Conservation (phyloP, 192 early-diverging fungal genomes). For the Backusella westeae region DNA sequence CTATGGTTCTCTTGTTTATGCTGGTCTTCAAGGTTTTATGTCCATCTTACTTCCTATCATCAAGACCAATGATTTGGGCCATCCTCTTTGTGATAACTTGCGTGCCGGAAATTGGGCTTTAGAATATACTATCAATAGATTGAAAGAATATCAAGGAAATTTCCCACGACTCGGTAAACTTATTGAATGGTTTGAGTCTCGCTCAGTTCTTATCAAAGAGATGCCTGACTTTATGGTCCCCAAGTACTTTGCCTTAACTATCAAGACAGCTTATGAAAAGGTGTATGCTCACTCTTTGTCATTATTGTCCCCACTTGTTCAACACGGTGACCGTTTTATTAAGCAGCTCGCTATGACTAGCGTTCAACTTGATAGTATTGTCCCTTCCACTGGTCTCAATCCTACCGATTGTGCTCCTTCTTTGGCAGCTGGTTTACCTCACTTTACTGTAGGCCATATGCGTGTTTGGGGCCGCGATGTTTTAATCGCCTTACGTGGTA, state of each 20-base stretch:
- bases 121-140: constrained; percentile 80
- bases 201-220: constrained; percentile 66
- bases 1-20: constrained; percentile 80
- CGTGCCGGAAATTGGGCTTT: constrained; percentile 89
- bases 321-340: constrained; percentile 62
- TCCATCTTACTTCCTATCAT: constrained; percentile 79
- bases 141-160: constrained; percentile 49
- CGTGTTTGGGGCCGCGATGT: constrained; percentile 99
- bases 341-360: constrained; percentile 74
- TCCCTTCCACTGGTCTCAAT: constrained; percentile 80
- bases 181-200: constrained; percentile 74
- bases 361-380: constrained; percentile 80
- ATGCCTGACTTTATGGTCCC: constrained; percentile 85
- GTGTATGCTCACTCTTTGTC: constrained; percentile 60
- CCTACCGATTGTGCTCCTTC: constrained; percentile 56
- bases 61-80: constrained; percentile 86
- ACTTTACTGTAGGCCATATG: constrained; percentile 92
- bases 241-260: constrained; percentile 89
- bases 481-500: constrained; percentile 86
- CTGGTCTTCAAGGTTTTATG: constrained; percentile 92
- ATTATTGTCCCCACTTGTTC: constrained; percentile 56
- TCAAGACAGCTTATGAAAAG: constrained; percentile 77
- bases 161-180: constrained; percentile 32
- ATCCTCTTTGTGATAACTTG: constrained; percentile 88
- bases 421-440: constrained; percentile 93